phyloP scores from a whole-genome alignment of 257 asterid species.

The Solanum virginianum region DNA sequence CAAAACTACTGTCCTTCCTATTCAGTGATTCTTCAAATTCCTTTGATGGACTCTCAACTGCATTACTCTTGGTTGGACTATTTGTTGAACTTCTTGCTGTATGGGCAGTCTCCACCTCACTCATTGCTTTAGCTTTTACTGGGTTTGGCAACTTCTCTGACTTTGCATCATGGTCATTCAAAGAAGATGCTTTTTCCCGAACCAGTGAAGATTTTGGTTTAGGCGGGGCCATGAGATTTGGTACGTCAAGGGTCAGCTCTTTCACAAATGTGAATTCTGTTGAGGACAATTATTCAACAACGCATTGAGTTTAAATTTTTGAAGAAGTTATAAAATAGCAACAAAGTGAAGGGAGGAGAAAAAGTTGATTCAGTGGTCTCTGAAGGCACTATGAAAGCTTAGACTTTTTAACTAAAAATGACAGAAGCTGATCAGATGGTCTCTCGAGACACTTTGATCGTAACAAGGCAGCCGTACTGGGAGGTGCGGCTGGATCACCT shows the following conservation, averaged over 20 bases:
- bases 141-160: slow-evolving; percentile 31
- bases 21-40: slow-evolving; percentile 37
- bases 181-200: slow-evolving; percentile 39
- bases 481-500: not conserved
- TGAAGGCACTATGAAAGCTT: not conserved
- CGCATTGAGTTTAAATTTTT: not conserved
- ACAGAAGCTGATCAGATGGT: not conserved
- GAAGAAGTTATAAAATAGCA: not conserved
- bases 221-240: slow-evolving; percentile 76
- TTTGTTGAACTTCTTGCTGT: slow-evolving; percentile 50
- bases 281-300: slow-evolving; percentile 1
- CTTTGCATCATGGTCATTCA: slow-evolving; percentile 21
- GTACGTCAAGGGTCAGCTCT: slow-evolving; percentile 87
- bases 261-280: slow-evolving; percentile 68
- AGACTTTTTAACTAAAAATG: not conserved
- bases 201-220: slow-evolving; percentile 52
- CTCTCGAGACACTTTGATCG: not conserved
- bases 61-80: slow-evolving; percentile 58
- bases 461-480: not conserved
- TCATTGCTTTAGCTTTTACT: slow-evolving; percentile 19
- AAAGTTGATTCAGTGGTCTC: not conserved
- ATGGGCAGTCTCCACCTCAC: slow-evolving; percentile 26
- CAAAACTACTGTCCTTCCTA: slow-evolving; percentile 29
- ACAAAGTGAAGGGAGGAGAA: not conserved
- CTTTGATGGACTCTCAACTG: slow-evolving; percentile 40